Conservation (phyloP, 257 asterid genomes). For the Nicotiana attenuata region DNA sequence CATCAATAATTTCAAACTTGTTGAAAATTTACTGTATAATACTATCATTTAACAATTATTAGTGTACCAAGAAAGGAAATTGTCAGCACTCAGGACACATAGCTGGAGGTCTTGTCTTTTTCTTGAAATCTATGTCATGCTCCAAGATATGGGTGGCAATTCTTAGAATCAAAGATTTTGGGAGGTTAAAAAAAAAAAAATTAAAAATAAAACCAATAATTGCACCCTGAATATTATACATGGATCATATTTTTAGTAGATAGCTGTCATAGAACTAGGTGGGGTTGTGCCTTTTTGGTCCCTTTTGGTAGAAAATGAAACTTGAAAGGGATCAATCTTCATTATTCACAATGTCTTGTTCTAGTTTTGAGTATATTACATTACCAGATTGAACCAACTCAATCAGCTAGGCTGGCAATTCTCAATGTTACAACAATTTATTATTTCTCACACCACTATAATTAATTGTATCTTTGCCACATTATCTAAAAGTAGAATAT, state of each 20-base stretch:
- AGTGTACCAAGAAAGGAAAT: slow-evolving; percentile 25
- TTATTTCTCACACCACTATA: not conserved
- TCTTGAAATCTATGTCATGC: slow-evolving; percentile 43
- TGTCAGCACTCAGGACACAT: slow-evolving; percentile 25
- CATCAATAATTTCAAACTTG: slow-evolving; percentile 7
- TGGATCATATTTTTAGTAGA: slow-evolving; percentile 40
- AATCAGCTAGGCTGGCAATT: slow-evolving; percentile 45
- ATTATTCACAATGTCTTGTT: slow-evolving; percentile 37
- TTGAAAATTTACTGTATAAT: slow-evolving; percentile 4
- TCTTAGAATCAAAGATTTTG: slow-evolving; percentile 33
- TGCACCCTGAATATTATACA: slow-evolving; percentile 28
- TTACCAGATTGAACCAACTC: slow-evolving; percentile 35
- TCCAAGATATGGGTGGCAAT: slow-evolving; percentile 48
- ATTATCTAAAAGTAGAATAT: not conserved
- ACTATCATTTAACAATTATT: slow-evolving; percentile 9
- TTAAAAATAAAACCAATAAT: slow-evolving; percentile 37
- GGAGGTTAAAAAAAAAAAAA: not conserved
- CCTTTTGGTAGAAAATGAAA: slow-evolving; percentile 27
- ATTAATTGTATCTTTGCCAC: not conserved
- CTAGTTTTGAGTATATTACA: slow-evolving; percentile 25
- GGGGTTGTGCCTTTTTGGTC: slow-evolving; percentile 42
- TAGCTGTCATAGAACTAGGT: slow-evolving; percentile 45
- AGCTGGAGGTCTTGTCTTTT: slow-evolving; percentile 40
- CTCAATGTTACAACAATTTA: slow-evolving; percentile 5
- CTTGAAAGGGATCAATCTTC: slow-evolving; percentile 20